phyloP scores from a whole-genome alignment of 2,329 filamentous ascomycete genomes.

The Sphaerulina populicola region DNA sequence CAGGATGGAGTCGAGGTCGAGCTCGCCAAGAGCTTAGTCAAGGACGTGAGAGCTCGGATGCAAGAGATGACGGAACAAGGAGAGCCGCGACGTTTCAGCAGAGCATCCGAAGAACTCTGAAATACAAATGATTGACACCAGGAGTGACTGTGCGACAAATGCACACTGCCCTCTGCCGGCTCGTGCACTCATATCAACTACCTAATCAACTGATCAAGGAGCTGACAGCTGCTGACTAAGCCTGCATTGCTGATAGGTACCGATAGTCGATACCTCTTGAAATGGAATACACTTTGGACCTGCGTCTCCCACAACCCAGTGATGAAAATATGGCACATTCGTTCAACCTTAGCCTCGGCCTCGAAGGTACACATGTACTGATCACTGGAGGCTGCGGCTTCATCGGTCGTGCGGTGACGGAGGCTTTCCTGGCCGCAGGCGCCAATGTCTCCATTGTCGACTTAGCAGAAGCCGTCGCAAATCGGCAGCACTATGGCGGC shows the following conservation, averaged over 20 bases:
- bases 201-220: background rate
- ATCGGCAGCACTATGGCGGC: slow-evolving; percentile 1
- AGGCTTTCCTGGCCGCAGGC: slow-evolving; percentile 39
- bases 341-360: slow-evolving; percentile 31
- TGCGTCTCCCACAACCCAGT: background rate
- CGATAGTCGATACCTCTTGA: background rate
- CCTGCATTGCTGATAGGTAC: background rate
- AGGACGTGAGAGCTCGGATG: slow-evolving; percentile 72
- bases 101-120: slow-evolving; percentile 7
- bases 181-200: background rate
- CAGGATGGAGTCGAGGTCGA: slow-evolving; percentile 95
- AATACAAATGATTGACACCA: background rate
- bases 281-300: slow-evolving; percentile 3
- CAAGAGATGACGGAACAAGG: slow-evolving; percentile 30
- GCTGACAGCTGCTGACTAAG: slow-evolving; percentile 1
- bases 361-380: slow-evolving; percentile 35
- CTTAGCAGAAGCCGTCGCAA: slow-evolving; percentile 10
- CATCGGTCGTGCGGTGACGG: slow-evolving; percentile 35
- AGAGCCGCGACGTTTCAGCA: background rate
- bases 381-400: slow-evolving; percentile 38
- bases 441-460: slow-evolving; percentile 34
- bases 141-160: too few species aligned
- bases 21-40: slow-evolving; percentile 85
- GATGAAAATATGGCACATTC: slow-evolving; percentile 4
- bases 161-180: too few species aligned